phyloP scores from a whole-genome alignment of 129 eudicot species.

The Helianthus annuus region HanXRQr2.0-SUNRISE NC_035446.2:65671499-65671998 shows the following conservation, averaged over 20 bases:
- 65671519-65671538: background rate
- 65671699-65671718: constrained; percentile 93
- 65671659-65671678: constrained; percentile 72
- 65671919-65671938: background rate
- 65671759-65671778: constrained; percentile 96
- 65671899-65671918: background rate
- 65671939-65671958: background rate
- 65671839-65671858: background rate
- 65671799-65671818: background rate
- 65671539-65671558: background rate
- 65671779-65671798: background rate
- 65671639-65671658: constrained; percentile 90
- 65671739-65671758: constrained; percentile 76
- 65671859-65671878: background rate
- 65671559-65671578: background rate
- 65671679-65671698: constrained; percentile 86
- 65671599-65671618: background rate
- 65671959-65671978: constrained; percentile 3
- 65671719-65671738: constrained; percentile 97
- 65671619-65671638: constrained; percentile 66
- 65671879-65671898: background rate
- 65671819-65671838: background rate
- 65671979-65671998: background rate
- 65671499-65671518: background rate
- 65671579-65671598: background rate